Percentiles rank a stretch among this genome's conserved stretches.
phyloP scores from a whole-genome alignment of 2,329 filamentous ascomycete species.

The Exophiala spinifera region DNA sequence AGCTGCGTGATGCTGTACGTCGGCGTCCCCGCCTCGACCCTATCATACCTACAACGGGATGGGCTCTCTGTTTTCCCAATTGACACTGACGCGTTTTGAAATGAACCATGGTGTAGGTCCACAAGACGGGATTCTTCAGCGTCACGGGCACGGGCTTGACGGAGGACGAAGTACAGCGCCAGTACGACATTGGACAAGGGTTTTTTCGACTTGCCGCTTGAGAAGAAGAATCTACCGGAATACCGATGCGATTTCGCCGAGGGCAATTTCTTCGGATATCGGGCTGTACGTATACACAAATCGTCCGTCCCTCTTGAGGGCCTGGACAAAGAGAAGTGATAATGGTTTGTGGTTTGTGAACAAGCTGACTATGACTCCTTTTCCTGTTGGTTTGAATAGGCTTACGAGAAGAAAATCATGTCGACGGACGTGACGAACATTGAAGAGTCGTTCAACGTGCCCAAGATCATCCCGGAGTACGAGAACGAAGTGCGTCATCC shows the following conservation, averaged over 20 bases:
- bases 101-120: background rate
- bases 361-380: too few relatives aligned
- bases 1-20: conserved; percentile 49
- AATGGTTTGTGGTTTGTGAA: too few relatives aligned
- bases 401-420: conserved; percentile 26
- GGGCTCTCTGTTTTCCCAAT: background rate
- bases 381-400: background rate
- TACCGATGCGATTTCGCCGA: conserved; percentile 51
- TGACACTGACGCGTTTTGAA: background rate
- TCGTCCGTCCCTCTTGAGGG: background rate
- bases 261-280: conserved; percentile 58
- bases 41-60: background rate
- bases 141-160: conserved; percentile 59
- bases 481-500: conserved; percentile 46
- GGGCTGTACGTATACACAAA: conserved; percentile 42
- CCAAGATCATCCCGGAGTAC: conserved; percentile 52
- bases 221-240: conserved; percentile 54
- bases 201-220: conserved; percentile 54
- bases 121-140: conserved; percentile 52
- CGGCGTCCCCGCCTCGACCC: background rate
- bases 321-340: too few relatives aligned
- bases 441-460: conserved; percentile 59
- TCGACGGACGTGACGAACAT: conserved; percentile 52
- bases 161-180: conserved; percentile 56
- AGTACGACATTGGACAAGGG: conserved; percentile 59